These are phyloP conservation scores for Penicillium crystallinum DNA, from an alignment of 495 filamentous ascomycete genomes.

Conservation along the genomic window DNA sequence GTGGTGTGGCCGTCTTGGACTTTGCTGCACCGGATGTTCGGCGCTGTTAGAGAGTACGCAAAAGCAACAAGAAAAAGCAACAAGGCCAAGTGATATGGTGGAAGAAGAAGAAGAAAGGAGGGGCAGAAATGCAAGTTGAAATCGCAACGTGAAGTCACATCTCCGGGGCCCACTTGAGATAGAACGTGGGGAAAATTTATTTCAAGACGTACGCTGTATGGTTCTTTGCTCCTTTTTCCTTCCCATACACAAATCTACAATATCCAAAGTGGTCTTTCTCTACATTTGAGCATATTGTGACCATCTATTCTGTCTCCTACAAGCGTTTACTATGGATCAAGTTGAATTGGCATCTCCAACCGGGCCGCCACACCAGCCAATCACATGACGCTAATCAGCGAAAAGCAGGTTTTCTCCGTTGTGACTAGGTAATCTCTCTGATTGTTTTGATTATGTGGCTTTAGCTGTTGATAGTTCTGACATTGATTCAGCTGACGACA, in stretches of 20 bases:
- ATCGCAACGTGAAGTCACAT: conserved; percentile 9
- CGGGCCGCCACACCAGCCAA: conserved; percentile 26
- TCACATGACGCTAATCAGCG: conserved; percentile 2
- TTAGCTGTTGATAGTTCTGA: not conserved
- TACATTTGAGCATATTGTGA: not conserved
- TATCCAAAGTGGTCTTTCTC: too few species aligned
- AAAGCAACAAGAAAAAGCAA: not conserved
- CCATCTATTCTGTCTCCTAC: too few species aligned
- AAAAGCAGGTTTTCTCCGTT: conserved; percentile 25
- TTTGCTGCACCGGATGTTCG: conserved; percentile 11
- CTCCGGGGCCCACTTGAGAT: not conserved
- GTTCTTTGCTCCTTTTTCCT: not conserved
- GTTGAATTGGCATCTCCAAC: conserved; percentile 7
- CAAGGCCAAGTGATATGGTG: not conserved
- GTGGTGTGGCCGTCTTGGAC: conserved; percentile 19
- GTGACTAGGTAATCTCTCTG: conserved; percentile 1
- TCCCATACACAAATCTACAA: too few species aligned
- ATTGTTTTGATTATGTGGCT: conserved; percentile 7
- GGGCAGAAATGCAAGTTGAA: conserved; percentile 1
- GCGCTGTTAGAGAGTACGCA: conserved; percentile 6
- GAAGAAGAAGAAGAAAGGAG: conserved; percentile 4
- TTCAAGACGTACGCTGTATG: not conserved
- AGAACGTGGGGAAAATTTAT: conserved; percentile 6
- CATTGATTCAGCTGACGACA: not conserved
- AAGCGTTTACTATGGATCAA: not conserved